These are phyloP conservation scores for Daldinia grandis DNA, from an alignment of 495 filamentous ascomycete genomes.

Conservation along the genomic window DNA sequence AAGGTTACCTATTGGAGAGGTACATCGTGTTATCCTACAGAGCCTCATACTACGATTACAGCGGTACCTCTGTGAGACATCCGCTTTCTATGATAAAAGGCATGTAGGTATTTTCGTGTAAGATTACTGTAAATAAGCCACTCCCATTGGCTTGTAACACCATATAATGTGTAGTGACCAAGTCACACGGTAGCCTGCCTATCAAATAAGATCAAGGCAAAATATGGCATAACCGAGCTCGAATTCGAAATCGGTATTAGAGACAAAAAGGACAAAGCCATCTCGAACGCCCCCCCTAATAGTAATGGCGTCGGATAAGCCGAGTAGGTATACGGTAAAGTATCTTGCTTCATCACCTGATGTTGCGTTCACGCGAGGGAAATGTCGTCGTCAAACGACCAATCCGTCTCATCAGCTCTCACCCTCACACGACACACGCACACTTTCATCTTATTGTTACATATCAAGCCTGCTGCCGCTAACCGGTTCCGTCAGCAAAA, in stretches of 20 bases:
- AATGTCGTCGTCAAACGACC: constrained; percentile 16
- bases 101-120: constrained; percentile 13
- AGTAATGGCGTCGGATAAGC: constrained; percentile 27
- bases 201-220: neutral
- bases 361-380: constrained; percentile 20
- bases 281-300: constrained; percentile 14
- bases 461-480: constrained; percentile 23
- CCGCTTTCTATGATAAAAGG: constrained; percentile 9
- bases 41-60: constrained; percentile 29
- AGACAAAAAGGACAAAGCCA: constrained; percentile 14
- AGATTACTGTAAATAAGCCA: constrained; percentile 9
- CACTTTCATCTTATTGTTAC: neutral
- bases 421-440: constrained; percentile 2
- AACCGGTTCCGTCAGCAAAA: constrained; percentile 37
- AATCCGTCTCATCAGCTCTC: constrained; percentile 7
- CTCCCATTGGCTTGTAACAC: constrained; percentile 5
- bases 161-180: constrained; percentile 1
- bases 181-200: constrained; percentile 23
- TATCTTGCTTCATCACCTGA: constrained; percentile 21
- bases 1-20: neutral
- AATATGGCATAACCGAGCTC: constrained; percentile 3
- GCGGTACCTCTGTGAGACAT: constrained; percentile 12
- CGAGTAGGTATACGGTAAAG: constrained; percentile 11
- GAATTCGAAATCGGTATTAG: neutral
- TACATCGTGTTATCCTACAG: constrained; percentile 16